phyloP scores from a whole-genome alignment of 1,284 basidiomycete genomes.

The Phlebopus sp. region DNA sequence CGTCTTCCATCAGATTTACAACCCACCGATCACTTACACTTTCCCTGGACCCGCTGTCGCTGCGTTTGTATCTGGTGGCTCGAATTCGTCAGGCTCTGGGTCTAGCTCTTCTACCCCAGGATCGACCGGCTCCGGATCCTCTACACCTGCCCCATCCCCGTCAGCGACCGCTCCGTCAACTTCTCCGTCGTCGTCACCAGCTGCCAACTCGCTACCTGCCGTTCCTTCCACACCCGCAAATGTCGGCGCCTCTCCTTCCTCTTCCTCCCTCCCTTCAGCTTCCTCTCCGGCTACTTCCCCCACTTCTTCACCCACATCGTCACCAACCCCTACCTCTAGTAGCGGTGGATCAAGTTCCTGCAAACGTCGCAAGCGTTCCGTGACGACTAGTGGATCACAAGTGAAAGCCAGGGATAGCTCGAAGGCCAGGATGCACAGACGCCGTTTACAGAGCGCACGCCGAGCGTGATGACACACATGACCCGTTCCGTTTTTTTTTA shows the following conservation, averaged over 20 bases:
- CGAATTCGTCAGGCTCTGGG: constrained; percentile 6
- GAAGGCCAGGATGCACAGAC: constrained; percentile 20
- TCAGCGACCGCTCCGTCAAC: background rate
- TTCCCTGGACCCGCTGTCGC: constrained; percentile 40
- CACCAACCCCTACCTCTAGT: constrained; percentile 9
- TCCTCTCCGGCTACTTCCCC: constrained; percentile 3
- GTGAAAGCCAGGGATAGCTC: background rate
- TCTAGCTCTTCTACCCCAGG: constrained; percentile 12
- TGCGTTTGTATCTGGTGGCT: constrained; percentile 12
- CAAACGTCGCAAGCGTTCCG: constrained; percentile 14
- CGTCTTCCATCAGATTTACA: constrained; percentile 34
- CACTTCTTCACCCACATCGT: background rate
- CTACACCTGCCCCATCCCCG: constrained; percentile 8
- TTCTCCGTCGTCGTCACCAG: background rate
- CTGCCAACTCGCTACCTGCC: background rate
- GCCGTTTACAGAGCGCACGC: constrained; percentile 15
- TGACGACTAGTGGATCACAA: background rate
- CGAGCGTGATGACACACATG: constrained; percentile 5
- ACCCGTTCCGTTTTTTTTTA: background rate
- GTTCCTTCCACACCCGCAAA: background rate
- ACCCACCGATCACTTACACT: constrained; percentile 27
- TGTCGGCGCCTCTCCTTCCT: constrained; percentile 2
- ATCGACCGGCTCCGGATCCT: background rate
- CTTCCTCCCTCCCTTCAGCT: background rate
- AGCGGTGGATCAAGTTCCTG: constrained; percentile 14